Percentiles rank a stretch among this genome's conserved stretches.
phyloP scores from a whole-genome alignment of 2,329 filamentous ascomycete genomes.

The Aureobasidium sp. region DNA sequence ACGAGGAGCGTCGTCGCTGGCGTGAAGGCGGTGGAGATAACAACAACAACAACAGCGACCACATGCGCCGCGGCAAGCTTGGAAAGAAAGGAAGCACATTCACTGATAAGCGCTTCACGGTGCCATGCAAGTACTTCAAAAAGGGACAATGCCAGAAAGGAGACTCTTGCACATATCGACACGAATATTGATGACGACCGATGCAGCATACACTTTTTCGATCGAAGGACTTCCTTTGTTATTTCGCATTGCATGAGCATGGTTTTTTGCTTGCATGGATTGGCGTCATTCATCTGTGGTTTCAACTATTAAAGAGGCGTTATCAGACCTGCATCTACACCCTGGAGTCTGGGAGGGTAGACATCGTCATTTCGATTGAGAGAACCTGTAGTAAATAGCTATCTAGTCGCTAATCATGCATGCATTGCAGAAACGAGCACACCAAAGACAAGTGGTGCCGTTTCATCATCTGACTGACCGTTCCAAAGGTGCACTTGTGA shows the following conservation, averaged over 20 bases:
- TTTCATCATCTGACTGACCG: not conserved
- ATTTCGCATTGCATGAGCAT: not conserved
- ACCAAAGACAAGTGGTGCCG: not conserved
- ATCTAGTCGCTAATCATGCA: conserved; percentile 6
- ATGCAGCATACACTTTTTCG: conserved; percentile 4
- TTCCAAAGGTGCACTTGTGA: conserved; percentile 1
- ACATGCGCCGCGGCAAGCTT: conserved; percentile 15
- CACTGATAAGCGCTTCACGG: conserved; percentile 26
- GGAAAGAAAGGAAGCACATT: conserved; percentile 18
- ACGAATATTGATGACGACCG: conserved; percentile 8
- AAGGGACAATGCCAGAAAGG: conserved; percentile 49
- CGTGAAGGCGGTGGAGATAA: conserved; percentile 26
- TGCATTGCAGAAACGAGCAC: not conserved
- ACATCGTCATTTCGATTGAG: not conserved
- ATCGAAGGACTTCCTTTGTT: not conserved
- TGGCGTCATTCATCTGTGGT: not conserved
- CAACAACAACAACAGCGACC: conserved; percentile 8
- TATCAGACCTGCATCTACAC: not conserved
- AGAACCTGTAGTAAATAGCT: not conserved
- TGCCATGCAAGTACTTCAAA: conserved; percentile 46
- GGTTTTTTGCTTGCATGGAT: conserved; percentile 2
- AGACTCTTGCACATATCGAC: conserved; percentile 37
- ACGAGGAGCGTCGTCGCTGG: conserved; percentile 30
- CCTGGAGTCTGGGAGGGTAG: not conserved
- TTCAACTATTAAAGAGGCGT: not conserved